Conservation (phyloP, 805 yeast species). For the Ogataea ganodermae region DNA sequence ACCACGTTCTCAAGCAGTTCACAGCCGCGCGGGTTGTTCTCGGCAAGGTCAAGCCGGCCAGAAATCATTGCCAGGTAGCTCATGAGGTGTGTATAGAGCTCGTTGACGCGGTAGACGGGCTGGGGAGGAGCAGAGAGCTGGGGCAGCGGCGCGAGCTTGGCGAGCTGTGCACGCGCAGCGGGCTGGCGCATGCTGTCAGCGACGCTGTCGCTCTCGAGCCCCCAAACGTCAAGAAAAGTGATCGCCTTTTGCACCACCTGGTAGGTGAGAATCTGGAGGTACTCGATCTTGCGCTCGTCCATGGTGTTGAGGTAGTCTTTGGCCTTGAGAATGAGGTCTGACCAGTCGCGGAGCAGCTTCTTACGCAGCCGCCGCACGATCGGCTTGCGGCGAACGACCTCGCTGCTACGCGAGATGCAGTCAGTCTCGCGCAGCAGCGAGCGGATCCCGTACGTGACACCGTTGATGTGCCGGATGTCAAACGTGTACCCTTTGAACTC, state of each 20-base stretch:
- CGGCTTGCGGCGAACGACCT: slow-evolving; percentile 64
- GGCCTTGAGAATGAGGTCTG: slow-evolving; percentile 72
- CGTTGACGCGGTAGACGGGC: slow-evolving; percentile 63
- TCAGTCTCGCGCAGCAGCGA: slow-evolving; percentile 63
- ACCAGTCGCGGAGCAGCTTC: slow-evolving; percentile 77
- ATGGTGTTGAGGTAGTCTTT: slow-evolving; percentile 71
- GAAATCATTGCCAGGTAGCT: slow-evolving; percentile 65
- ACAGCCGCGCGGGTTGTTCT: slow-evolving; percentile 70
- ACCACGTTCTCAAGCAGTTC: slow-evolving; percentile 64
- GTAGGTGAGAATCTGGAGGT: slow-evolving; percentile 61
- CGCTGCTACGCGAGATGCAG: slow-evolving; percentile 73
- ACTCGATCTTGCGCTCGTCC: slow-evolving; percentile 57
- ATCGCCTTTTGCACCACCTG: slow-evolving; percentile 69
- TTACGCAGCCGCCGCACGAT: slow-evolving; percentile 65
- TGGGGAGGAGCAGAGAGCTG: slow-evolving; percentile 56
- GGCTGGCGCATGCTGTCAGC: slow-evolving; percentile 16
- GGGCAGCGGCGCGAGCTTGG: slow-evolving; percentile 36
- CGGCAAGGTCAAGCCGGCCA: slow-evolving; percentile 78
- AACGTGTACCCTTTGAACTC: slow-evolving; percentile 49
- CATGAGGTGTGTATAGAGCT: slow-evolving; percentile 59
- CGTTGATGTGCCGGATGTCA: slow-evolving; percentile 57
- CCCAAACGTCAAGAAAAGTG: slow-evolving; percentile 71
- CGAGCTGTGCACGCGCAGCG: neutral
- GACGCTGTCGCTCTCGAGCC: slow-evolving; percentile 55
- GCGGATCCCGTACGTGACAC: slow-evolving; percentile 74